Base-by-base conservation (phyloP, 257 asterid genomes). In the Echites panduratus region DNA sequence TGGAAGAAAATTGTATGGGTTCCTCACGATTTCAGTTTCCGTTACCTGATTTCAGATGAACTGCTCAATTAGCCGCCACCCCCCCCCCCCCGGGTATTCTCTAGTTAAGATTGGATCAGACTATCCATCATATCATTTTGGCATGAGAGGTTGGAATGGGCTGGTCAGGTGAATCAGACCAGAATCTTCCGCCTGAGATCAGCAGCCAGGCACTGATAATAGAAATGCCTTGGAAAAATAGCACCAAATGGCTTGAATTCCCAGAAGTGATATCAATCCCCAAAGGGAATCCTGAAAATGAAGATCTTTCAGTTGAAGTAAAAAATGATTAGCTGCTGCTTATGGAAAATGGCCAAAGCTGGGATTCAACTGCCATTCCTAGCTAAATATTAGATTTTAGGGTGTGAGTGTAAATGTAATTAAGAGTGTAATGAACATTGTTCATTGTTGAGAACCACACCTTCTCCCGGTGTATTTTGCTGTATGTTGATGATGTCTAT, bases 21-120 rank as follows among this genome's bases (percentile, higher is more conserved):
- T 57, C 92, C 96, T 32, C 96, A 89, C 79, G 79, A 83, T 72
- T 94, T 94, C 88, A 45, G 82, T 65, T 94, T 91, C 69, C 84
- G 89, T 0, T 88, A 85, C 83, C 73, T 83, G 45, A 81, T 94
- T 61, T 71, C 93, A 0, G 73, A 87, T 66, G 95, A 93, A 50
- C 83, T 93, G 57, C 71, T 84, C 40, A 73, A 71, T 47, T 80
- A 76, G 79, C 49, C 49, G 16, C 35, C 45, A 5, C 43, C 6
- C 43, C 43, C 6, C n/a, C n/a, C n/a, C n/a, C n/a, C n/a, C n/a
- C n/a, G n/a, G n/a, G n/a, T n/a, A n/a, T 1, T 32, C 38, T 32
- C 38, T 32, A 32, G 2, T 32, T 32, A 32, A 32, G 38, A 32
- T 32, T 32, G 38, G 38, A 32, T 32, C 38, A 7, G 45, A 41